Percentiles rank a stretch among this genome's conserved stretches.
These are phyloP conservation scores for Eustoma russellianum DNA, from an alignment of 257 asterid genomes.

Conservation along the genomic window DNA sequence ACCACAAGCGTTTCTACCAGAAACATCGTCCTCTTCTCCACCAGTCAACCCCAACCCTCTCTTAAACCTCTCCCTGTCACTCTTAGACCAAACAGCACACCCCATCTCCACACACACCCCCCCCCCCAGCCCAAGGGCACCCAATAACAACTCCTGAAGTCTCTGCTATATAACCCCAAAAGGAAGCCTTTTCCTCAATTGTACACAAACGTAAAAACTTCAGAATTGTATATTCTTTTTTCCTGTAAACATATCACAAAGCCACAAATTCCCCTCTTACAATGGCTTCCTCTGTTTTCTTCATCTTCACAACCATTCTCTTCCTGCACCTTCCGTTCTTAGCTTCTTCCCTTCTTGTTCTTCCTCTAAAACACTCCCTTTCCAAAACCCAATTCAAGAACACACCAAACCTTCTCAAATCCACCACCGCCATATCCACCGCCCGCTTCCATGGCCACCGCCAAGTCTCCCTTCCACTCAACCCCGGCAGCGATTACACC, in stretches of 20 bases:
- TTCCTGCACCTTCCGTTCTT: conserved; percentile 1
- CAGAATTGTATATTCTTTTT: too few relatives aligned
- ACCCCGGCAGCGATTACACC: conserved; percentile 83
- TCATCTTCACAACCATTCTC: conserved; percentile 9
- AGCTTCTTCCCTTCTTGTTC: conserved; percentile 18
- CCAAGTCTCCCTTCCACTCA: conserved; percentile 64
- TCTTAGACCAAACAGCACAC: too few relatives aligned
- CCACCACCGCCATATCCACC: conserved; percentile 61
- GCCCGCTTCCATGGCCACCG: conserved; percentile 51
- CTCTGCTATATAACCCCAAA: too few relatives aligned
- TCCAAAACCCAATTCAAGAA: conserved; percentile 37
- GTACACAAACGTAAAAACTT: too few relatives aligned
- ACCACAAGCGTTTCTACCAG: conserved; percentile 1
- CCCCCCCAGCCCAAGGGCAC: too few relatives aligned
- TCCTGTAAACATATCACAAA: too few relatives aligned
- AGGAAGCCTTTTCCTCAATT: too few relatives aligned
- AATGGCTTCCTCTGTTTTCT: conserved; percentile 30
- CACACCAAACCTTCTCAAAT: conserved; percentile 72
- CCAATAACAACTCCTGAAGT: too few relatives aligned
- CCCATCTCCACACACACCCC: too few relatives aligned
- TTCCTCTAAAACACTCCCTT: conserved; percentile 63
- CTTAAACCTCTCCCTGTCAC: not conserved
- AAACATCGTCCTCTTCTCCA: conserved; percentile 15
- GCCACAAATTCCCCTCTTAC: conserved; percentile 18
- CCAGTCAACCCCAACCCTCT: not conserved